Conservation (phyloP, 257 asterid species). For the Orobanche coerulescens region DNA sequence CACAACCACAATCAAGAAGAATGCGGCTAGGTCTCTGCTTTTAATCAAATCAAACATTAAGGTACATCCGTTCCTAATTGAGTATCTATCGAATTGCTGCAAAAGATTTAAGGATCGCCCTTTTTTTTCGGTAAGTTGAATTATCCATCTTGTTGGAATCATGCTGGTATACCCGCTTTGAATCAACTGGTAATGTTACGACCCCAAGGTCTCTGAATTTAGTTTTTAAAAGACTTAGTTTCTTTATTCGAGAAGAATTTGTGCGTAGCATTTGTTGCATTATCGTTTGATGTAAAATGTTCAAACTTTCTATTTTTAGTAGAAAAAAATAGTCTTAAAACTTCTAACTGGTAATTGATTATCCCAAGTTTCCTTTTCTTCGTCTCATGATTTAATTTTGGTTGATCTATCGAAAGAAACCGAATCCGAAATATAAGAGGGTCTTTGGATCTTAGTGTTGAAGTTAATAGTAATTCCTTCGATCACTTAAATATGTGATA, state of each 20-base stretch:
- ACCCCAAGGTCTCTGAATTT: too few relatives aligned
- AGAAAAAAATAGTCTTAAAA: too few relatives aligned
- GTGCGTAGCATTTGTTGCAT: too few relatives aligned
- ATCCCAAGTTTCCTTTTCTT: not conserved
- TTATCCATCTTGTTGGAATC: slow-evolving; percentile 1
- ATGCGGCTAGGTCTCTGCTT: not conserved
- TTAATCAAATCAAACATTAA: not conserved
- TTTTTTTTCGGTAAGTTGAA: not conserved
- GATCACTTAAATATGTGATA: not conserved
- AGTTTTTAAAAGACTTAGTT: too few relatives aligned
- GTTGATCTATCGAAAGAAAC: not conserved
- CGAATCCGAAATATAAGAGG: not conserved
- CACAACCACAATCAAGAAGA: not conserved
- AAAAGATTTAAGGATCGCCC: not conserved
- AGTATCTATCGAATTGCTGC: not conserved
- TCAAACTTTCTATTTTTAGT: too few relatives aligned
- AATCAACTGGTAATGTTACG: too few relatives aligned
- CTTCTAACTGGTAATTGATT: not conserved
- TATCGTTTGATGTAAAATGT: too few relatives aligned
- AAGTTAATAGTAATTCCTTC: not conserved
- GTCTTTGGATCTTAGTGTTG: not conserved
- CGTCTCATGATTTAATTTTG: not conserved
- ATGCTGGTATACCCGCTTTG: slow-evolving; percentile 13
- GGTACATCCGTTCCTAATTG: slow-evolving; percentile 10
- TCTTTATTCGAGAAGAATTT: too few relatives aligned